Base-by-base conservation (phyloP, 148 eudicot genomes). In the Diospyros kaki region DNA sequence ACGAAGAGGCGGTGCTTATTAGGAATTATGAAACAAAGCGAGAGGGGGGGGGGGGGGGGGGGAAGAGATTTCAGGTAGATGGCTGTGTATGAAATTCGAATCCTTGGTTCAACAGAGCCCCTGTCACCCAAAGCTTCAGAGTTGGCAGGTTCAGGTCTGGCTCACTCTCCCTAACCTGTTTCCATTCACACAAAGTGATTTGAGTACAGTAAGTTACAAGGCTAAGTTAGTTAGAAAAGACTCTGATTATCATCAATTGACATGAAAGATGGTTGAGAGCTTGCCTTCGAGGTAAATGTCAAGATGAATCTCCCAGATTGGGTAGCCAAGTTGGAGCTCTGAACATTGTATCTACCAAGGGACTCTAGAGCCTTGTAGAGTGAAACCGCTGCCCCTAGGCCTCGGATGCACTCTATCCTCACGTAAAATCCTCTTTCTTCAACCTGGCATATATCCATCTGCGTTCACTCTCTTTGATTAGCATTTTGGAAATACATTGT, bases 321-420 rank as follows among this genome's bases (percentile, higher is more conserved):
- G 5, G 90, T 77, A 15, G 89, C 77, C 55, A 89, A 78, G 77
- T 89, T 88, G 48, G 97, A 93, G 74, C 74, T 85, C 41, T 79
- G 92, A 72, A 93, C 78, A 44, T 69, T 44, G 61, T 88, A 84
- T 51, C 72, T 81, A 5, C 82, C 54, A 28, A 91, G 81, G 38
- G 94, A 89, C 68, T 89, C 97, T 5, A 93, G 80, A 9, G 90
- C 88, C 83, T 76, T 86, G 77, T 87, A 87, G 10, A 94, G 89
- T 0, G 84, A 83, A 0, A 58, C 86, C 48, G 91, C 97, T n/a
- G 90, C 90, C 17, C 97, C 95, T 75, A 76, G 81, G 3, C 88
- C 95, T 75, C 87, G 89, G 81, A 80, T 88, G 69, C 84, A 82
- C n/a, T 85, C 85, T 9, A 91, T 66, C 74, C 86, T 85, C 61